These are phyloP conservation scores for Brettanomyces sp. DNA, from an alignment of 805 yeast genomes.

Conservation along the genomic window DNA sequence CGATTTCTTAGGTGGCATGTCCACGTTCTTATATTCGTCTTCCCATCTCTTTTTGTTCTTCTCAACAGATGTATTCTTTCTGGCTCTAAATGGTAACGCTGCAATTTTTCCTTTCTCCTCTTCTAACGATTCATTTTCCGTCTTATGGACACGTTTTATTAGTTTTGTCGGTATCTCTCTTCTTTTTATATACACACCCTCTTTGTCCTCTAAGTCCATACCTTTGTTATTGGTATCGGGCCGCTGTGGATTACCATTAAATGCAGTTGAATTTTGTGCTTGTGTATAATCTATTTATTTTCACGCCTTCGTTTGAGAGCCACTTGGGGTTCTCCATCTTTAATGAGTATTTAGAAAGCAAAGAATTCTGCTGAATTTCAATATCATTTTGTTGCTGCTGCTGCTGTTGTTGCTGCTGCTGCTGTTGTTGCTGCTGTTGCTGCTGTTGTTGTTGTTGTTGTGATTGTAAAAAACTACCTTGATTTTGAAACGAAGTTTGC, in stretches of 20 bases:
- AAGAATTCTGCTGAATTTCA: neutral
- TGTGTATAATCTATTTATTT: neutral
- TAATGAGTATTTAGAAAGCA: neutral
- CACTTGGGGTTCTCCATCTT: neutral
- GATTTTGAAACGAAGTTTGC: too few species aligned
- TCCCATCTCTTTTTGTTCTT: conserved; percentile 9
- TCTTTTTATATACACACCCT: conserved; percentile 30
- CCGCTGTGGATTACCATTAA: too few species aligned
- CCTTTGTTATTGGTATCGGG: too few species aligned
- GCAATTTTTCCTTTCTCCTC: conserved; percentile 15
- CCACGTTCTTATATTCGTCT: conserved; percentile 15
- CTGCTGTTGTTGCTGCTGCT: neutral
- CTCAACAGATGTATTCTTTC: conserved; percentile 9
- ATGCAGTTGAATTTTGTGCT: conserved; percentile 4
- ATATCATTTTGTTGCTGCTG: neutral
- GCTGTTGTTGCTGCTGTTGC: neutral
- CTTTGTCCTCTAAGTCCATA: too few species aligned
- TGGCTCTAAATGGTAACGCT: conserved; percentile 16
- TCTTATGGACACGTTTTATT: conserved; percentile 30
- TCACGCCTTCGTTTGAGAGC: neutral
- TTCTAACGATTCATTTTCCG: conserved; percentile 21
- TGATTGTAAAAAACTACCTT: too few species aligned
- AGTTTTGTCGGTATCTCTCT: conserved; percentile 39
- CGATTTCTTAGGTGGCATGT: conserved; percentile 42
- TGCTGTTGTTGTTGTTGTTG: too few species aligned